Evolutionary conservation across 352 stramenopile genomes (phyloP).

Genomic region (Globisporangium barbulae): DNA sequence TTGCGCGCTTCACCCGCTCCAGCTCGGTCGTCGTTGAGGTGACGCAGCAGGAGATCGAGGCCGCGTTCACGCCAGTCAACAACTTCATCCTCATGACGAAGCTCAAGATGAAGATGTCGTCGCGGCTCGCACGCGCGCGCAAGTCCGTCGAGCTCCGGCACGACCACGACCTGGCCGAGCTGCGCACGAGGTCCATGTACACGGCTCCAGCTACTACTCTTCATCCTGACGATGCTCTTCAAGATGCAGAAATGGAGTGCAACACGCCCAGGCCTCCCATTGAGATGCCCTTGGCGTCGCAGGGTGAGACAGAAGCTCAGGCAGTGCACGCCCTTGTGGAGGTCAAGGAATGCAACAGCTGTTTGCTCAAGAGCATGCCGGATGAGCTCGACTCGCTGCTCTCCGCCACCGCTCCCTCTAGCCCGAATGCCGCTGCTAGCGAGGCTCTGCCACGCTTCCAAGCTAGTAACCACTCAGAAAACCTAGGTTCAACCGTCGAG

Average conservation of each 20-base stretch:
- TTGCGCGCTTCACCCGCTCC: not conserved
- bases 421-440: not conserved
- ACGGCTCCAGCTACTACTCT: too few relatives aligned
- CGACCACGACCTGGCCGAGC: not conserved
- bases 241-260: not conserved
- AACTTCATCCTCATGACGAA: conserved; percentile 80
- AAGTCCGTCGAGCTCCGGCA: conserved; percentile 23
- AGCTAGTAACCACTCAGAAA: not conserved
- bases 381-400: conserved; percentile 6
- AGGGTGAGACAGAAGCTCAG: not conserved
- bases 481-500: not conserved
- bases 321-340: not conserved
- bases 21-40: conserved; percentile 32
- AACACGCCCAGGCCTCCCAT: not conserved
- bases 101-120: conserved; percentile 74
- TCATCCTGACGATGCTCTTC: too few relatives aligned
- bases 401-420: not conserved
- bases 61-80: conserved; percentile 74
- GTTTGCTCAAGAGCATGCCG: not conserved
- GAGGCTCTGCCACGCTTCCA: not conserved
- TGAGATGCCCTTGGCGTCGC: not conserved
- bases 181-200: not conserved
- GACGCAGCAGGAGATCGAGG: conserved; percentile 63
- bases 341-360: not conserved
- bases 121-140: conserved; percentile 36